A percentile compares a stretch with the other conserved stretches of the same genome.
These are phyloP conservation scores for Hemileccinum impolitum DNA, from an alignment of 768 basidiomycete genomes.

Conservation along the genomic window DNA sequence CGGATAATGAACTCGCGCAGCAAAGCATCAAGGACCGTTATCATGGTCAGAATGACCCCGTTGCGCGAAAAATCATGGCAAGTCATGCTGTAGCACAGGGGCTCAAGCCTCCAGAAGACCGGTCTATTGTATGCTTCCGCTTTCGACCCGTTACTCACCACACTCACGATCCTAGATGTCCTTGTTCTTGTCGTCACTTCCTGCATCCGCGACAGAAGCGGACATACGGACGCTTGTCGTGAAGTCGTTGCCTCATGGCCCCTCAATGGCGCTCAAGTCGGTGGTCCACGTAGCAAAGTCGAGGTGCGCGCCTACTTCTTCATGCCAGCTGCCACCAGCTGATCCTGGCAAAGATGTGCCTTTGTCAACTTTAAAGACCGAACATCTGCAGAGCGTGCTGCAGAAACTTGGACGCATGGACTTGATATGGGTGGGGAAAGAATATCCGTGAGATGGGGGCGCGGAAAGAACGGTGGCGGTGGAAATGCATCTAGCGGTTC, in stretches of 20 bases:
- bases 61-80: constrained; percentile 85
- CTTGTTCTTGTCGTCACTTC: constrained; percentile 78
- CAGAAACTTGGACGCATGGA: constrained; percentile 87
- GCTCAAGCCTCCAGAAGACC: constrained; percentile 86
- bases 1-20: constrained; percentile 76
- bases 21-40: constrained; percentile 96
- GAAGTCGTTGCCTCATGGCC: constrained; percentile 59
- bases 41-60: constrained; percentile 90
- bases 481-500: constrained; percentile 31
- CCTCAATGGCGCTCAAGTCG: constrained; percentile 70
- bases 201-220: constrained; percentile 64
- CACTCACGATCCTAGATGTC: constrained; percentile 56
- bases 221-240: constrained; percentile 71
- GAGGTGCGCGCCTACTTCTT: constrained; percentile 39
- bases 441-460: constrained; percentile 84
- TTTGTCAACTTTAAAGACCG: constrained; percentile 93
- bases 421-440: constrained; percentile 79
- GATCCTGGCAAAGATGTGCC: constrained; percentile 62
- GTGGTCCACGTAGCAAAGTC: constrained; percentile 84
- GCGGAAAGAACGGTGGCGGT: constrained; percentile 50
- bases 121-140: constrained; percentile 63
- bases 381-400: constrained; percentile 79
- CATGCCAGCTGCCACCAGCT: background rate
- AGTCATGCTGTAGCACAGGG: constrained; percentile 80
- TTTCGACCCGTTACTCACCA: background rate